These are phyloP conservation scores for Xylaria polymorpha DNA, from an alignment of 2,329 filamentous ascomycete species.

Conservation along the genomic window DNA sequence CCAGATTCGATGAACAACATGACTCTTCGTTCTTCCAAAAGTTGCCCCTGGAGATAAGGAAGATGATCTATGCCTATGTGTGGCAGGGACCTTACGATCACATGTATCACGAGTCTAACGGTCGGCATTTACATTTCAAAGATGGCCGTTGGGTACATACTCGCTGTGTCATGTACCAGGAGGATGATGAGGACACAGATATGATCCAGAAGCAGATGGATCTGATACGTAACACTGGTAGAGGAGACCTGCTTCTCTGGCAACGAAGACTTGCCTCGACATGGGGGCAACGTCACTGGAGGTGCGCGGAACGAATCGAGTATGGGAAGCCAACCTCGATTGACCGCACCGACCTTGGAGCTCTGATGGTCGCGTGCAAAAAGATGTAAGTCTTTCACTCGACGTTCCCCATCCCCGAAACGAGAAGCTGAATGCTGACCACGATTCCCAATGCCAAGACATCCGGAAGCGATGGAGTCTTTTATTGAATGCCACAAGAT, in stretches of 20 bases:
- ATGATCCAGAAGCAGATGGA: slow-evolving; percentile 49
- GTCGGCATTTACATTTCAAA: slow-evolving; percentile 47
- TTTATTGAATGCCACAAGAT: slow-evolving; percentile 49
- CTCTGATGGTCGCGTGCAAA: slow-evolving; percentile 49
- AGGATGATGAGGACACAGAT: slow-evolving; percentile 45
- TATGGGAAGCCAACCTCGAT: slow-evolving; percentile 42
- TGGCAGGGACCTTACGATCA: slow-evolving; percentile 45
- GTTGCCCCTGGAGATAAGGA: slow-evolving; percentile 52
- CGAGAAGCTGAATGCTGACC: slow-evolving; percentile 27
- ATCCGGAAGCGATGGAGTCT: slow-evolving; percentile 49
- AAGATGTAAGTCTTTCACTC: slow-evolving; percentile 46
- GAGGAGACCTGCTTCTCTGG: slow-evolving; percentile 45
- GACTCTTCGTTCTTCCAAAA: slow-evolving; percentile 48
- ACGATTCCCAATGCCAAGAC: slow-evolving; percentile 38
- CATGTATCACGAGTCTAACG: slow-evolving; percentile 44
- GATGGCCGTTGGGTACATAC: slow-evolving; percentile 47
- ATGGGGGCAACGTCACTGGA: slow-evolving; percentile 51
- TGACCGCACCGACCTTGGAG: slow-evolving; percentile 44
- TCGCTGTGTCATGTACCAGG: slow-evolving; percentile 48
- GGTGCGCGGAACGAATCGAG: slow-evolving; percentile 48
- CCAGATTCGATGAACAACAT: slow-evolving; percentile 40
- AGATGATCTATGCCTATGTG: slow-evolving; percentile 48
- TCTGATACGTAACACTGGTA: slow-evolving; percentile 33
- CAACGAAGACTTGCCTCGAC: slow-evolving; percentile 46
- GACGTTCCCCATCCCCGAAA: background rate